Percentiles rank a stretch among this genome's conserved stretches.
These are phyloP conservation scores for Tetraselmis striata DNA, from an alignment of 139 green algal species.

Conservation along the genomic window DNA sequence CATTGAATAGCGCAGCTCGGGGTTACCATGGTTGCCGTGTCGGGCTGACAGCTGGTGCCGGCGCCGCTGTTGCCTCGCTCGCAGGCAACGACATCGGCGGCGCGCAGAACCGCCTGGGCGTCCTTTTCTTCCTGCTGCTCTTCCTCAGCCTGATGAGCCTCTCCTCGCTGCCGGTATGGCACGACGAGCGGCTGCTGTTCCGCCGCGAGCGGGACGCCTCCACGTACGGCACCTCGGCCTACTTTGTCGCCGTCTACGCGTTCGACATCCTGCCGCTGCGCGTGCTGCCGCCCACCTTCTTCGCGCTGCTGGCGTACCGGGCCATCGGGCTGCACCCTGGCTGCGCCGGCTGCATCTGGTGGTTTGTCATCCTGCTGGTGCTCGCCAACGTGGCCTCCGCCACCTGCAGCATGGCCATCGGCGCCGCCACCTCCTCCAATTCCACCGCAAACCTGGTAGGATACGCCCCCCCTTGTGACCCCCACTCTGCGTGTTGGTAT, in stretches of 20 bases:
- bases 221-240: slow-evolving; percentile 33
- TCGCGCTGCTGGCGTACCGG: slow-evolving; percentile 56
- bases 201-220: slow-evolving; percentile 43
- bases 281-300: slow-evolving; percentile 59
- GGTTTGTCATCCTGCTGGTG: slow-evolving; percentile 48
- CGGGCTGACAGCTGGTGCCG: background rate
- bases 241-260: slow-evolving; percentile 40
- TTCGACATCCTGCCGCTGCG: slow-evolving; percentile 66
- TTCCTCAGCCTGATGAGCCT: slow-evolving; percentile 58
- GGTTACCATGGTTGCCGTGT: background rate
- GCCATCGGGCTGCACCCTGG: slow-evolving; percentile 49
- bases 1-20: slow-evolving; percentile 17
- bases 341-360: slow-evolving; percentile 46
- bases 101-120: slow-evolving; percentile 56
- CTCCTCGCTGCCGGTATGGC: slow-evolving; percentile 17
- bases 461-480: background rate
- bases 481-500: no score
- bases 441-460: slow-evolving; percentile 56
- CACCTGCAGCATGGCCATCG: slow-evolving; percentile 54
- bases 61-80: background rate
- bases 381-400: slow-evolving; percentile 50
- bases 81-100: slow-evolving; percentile 12
- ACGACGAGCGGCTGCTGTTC: slow-evolving; percentile 60
- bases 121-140: slow-evolving; percentile 58
- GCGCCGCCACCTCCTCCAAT: slow-evolving; percentile 46